A percentile compares a stretch with the other conserved stretches of the same genome.
These are phyloP conservation scores for Boletus rubroflammeus DNA, from an alignment of 768 basidiomycete species.

Conservation along the genomic window DNA sequence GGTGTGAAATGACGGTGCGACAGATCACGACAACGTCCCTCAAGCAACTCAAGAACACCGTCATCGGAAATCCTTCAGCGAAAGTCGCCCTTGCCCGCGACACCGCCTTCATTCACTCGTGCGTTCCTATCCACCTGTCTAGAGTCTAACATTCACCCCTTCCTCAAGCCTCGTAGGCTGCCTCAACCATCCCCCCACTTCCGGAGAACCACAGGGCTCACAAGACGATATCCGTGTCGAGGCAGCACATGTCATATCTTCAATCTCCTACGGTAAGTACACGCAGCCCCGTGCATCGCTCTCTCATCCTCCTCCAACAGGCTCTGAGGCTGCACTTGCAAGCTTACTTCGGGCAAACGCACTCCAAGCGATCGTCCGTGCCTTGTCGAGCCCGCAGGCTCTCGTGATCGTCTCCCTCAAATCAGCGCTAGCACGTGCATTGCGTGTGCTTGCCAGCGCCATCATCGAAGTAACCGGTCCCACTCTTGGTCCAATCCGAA, in stretches of 20 bases:
- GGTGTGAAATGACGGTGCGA: slow-evolving; percentile 35
- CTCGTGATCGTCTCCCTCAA: slow-evolving; percentile 40
- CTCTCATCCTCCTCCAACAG: slow-evolving; percentile 29
- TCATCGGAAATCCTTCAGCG: slow-evolving; percentile 77
- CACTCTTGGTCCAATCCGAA: slow-evolving; percentile 57
- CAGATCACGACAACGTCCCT: slow-evolving; percentile 35
- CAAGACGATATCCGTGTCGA: slow-evolving; percentile 60
- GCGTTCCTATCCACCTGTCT: slow-evolving; percentile 18
- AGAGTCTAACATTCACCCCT: background rate
- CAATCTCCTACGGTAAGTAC: slow-evolving; percentile 61
- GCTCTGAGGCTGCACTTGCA: slow-evolving; percentile 58
- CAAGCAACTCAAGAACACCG: slow-evolving; percentile 68
- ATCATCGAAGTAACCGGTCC: slow-evolving; percentile 70
- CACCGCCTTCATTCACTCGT: slow-evolving; percentile 53
- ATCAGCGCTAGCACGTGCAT: slow-evolving; percentile 58
- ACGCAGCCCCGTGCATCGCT: background rate
- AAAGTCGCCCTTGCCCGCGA: slow-evolving; percentile 60
- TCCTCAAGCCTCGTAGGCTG: slow-evolving; percentile 57
- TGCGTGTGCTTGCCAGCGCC: slow-evolving; percentile 56
- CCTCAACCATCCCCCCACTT: slow-evolving; percentile 41
- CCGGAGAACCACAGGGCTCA: slow-evolving; percentile 34
- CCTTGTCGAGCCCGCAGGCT: slow-evolving; percentile 44
- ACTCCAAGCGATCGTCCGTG: slow-evolving; percentile 56
- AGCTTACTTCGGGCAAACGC: slow-evolving; percentile 57
- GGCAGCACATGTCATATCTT: slow-evolving; percentile 71